Evolutionary conservation across 2,329 filamentous ascomycete genomes (phyloP).

Genomic region (Botrytis aclada): DNA sequence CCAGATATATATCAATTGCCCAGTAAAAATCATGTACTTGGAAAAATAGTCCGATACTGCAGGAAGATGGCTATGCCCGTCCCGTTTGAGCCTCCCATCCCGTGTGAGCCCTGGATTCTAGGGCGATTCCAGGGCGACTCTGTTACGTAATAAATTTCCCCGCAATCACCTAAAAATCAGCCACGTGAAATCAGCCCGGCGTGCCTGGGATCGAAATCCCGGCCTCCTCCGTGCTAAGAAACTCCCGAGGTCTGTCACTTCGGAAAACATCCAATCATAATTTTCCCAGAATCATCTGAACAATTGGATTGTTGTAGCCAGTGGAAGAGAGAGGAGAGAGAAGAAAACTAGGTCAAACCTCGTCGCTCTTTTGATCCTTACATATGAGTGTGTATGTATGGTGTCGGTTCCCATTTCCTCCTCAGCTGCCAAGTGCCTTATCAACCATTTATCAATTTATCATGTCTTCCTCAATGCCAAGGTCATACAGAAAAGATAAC

Average conservation of each 20-base stretch:
- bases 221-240: neutral
- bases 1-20: neutral
- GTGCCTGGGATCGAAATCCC: neutral
- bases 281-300: neutral
- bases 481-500: neutral
- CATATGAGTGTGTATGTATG: neutral
- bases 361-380: neutral
- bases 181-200: too few relatives aligned
- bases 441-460: neutral
- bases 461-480: neutral
- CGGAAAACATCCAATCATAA: neutral
- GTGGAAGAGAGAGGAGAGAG: neutral
- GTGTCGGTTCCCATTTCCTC: neutral
- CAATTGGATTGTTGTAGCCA: neutral
- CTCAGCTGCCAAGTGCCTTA: slow-evolving; percentile 5
- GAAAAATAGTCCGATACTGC: neutral
- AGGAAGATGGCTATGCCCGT: neutral
- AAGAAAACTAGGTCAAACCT: neutral
- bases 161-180: neutral
- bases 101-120: neutral
- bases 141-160: neutral
- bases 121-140: neutral
- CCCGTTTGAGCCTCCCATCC: neutral
- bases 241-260: too few relatives aligned
- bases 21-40: neutral